Evolutionary conservation across 371 early-diverging fungal species (phyloP).

Genomic region (Rhizopus delemar): DNA sequence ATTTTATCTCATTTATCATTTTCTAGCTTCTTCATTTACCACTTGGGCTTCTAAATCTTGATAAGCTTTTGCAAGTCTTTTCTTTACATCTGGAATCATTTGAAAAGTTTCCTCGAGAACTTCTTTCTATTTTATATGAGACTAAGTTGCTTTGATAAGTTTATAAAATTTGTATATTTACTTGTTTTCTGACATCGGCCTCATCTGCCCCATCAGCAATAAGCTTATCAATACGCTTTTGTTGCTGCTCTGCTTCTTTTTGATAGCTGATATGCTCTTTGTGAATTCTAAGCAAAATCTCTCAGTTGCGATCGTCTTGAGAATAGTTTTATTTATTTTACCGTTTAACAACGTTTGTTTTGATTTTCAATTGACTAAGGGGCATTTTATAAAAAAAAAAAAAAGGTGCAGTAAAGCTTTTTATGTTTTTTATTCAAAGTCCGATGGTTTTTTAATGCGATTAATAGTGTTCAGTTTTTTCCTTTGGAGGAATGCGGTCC

Average conservation of each 20-base stretch:
- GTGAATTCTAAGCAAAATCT: slow-evolving; percentile 42
- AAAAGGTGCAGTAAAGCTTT: not conserved
- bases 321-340: slow-evolving; percentile 17
- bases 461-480: not conserved
- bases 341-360: slow-evolving; percentile 73
- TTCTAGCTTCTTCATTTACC: slow-evolving; percentile 21
- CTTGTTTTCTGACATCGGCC: slow-evolving; percentile 74
- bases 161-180: slow-evolving; percentile 15
- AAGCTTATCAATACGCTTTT: slow-evolving; percentile 67
- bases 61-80: slow-evolving; percentile 61
- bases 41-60: slow-evolving; percentile 54
- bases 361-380: slow-evolving; percentile 65
- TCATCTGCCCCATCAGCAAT: slow-evolving; percentile 61
- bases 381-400: slow-evolving; percentile 36
- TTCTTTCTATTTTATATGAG: slow-evolving; percentile 55
- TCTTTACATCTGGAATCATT: slow-evolving; percentile 77
- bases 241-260: slow-evolving; percentile 64
- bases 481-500: slow-evolving; percentile 40
- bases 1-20: not conserved
- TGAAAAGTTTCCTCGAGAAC: slow-evolving; percentile 73
- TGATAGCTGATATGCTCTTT: slow-evolving; percentile 69
- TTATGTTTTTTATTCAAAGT: not conserved
- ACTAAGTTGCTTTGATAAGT: not conserved
- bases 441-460: not conserved
- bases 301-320: too few species aligned